Base-by-base conservation (phyloP, 2,329 filamentous ascomycete genomes). In the Alternaria sp. region DNA sequence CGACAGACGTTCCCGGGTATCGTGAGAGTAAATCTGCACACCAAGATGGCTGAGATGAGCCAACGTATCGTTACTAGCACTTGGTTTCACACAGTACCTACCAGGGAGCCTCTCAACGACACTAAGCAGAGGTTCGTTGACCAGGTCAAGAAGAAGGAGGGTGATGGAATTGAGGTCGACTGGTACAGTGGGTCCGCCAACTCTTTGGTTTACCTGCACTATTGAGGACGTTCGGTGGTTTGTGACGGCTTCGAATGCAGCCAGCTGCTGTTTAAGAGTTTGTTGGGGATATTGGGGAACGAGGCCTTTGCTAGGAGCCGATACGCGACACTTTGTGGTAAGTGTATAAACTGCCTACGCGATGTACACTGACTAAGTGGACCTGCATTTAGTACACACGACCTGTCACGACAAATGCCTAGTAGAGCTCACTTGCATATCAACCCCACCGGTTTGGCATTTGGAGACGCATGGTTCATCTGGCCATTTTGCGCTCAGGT, bases 1-100 rank as follows among this genome's bases (percentile, higher is more conserved):
- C 43, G 55, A 11, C 11, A 51, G 5, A 66, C 63, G 8, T 68
- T 70, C 19, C 67, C 69, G 2, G 57, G 57, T 10, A 59, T 68
- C 32, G 36, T 17, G 21, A 62, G 56, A 6, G 46, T 71, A 17
- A 56, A 65, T 2, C 23, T 70, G 3, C 61, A 66, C 6, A 56
- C 52, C 6, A 13, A 52, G 11, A 56, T 57, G 23, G 44, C 61
- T 5, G n/a, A 56, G 1, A 55, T 60, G 30, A 40, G 21, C 11
- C 58, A 58, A 11, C 40, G 26, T 2, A 28, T 53, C n/a, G 4
- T 30, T 30, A 3, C 47, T 13, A 5, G n/a, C 11, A 50, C 47
- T 30, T 50, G 47, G 19, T 13, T 15, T 4, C 36, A 28, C 12
- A 15, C 11, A 13, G 32, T 21, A 2, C 44, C 55, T 46, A 59